These are phyloP conservation scores for Microcos paniculata DNA, from an alignment of 345 rosid genomes.

Conservation along the genomic window DNA sequence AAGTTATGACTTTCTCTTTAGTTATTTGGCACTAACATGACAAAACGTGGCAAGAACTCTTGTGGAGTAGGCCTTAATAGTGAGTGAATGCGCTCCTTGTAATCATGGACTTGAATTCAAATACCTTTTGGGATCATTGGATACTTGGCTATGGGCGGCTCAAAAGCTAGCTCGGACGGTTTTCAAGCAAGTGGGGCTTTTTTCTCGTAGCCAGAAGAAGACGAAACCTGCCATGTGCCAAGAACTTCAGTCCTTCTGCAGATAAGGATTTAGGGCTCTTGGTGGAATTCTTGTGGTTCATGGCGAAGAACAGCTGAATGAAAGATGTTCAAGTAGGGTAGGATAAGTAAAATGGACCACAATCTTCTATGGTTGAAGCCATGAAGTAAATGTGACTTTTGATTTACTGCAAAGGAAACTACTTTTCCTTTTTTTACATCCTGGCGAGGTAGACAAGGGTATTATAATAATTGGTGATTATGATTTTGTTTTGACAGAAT, in stretches of 20 bases:
- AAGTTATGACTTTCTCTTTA: background rate
- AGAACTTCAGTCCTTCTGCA: background rate
- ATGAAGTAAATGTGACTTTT: background rate
- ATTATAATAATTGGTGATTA: background rate
- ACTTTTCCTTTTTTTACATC: background rate
- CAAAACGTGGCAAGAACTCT: background rate
- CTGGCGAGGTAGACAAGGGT: background rate
- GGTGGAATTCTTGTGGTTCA: conserved; percentile 3
- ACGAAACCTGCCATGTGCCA: background rate
- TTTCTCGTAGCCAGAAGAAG: background rate
- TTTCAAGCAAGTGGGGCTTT: background rate
- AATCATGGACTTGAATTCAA: background rate
- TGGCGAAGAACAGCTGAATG: background rate
- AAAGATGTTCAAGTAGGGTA: background rate
- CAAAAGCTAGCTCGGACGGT: background rate
- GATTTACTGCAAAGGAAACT: background rate
- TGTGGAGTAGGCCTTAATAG: background rate
- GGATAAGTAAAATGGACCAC: background rate
- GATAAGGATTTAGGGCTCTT: background rate
- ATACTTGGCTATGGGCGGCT: background rate
- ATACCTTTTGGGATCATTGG: background rate
- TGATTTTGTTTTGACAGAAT: background rate
- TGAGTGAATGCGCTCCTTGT: background rate
- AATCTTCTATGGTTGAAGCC: background rate
- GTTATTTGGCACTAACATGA: conserved; percentile 10